Percentiles rank a stretch among this genome's conserved stretches.
Evolutionary conservation across 1,284 basidiomycete species (phyloP).

Genomic region (Hortiboletus rubellus): DNA sequence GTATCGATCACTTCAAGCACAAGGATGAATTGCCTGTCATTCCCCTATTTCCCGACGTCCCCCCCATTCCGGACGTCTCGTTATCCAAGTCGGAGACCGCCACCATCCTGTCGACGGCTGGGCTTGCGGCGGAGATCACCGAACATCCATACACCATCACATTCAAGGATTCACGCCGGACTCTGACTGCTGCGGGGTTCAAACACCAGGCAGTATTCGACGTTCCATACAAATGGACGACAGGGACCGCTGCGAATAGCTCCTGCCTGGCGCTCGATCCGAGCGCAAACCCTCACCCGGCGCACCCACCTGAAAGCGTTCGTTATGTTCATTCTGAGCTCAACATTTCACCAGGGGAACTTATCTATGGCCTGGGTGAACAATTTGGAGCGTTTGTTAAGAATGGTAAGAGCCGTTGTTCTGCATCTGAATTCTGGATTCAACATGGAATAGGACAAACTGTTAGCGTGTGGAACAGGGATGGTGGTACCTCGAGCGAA

Average conservation of each 20-base stretch:
- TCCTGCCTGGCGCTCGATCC: constrained; percentile 60
- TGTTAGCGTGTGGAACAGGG: constrained; percentile 71
- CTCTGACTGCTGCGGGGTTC: constrained; percentile 42
- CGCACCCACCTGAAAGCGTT: constrained; percentile 41
- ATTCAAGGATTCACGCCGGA: constrained; percentile 46
- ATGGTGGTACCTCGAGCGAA: constrained; percentile 69
- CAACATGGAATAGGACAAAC: constrained; percentile 46
- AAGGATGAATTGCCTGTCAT: constrained; percentile 49
- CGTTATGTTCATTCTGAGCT: constrained; percentile 69
- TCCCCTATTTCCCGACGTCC: constrained; percentile 62
- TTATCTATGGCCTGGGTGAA: constrained; percentile 72
- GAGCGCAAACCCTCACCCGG: constrained; percentile 56
- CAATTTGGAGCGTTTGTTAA: constrained; percentile 75
- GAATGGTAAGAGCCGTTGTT: constrained; percentile 50
- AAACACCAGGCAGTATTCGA: constrained; percentile 68
- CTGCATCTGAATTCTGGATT: constrained; percentile 1
- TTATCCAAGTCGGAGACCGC: constrained; percentile 36
- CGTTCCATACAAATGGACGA: constrained; percentile 62
- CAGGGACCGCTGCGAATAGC: constrained; percentile 57
- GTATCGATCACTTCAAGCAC: constrained; percentile 60
- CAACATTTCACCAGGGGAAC: constrained; percentile 67
- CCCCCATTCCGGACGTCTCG: constrained; percentile 42
- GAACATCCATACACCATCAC: constrained; percentile 62
- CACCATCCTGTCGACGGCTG: constrained; percentile 27
- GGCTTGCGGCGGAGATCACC: constrained; percentile 51